Evolutionary conservation across 225 moss, liverwort and hornwort species (phyloP), one percentile per base, ranked within the genome.

Genomic region (Lunularia cruciata): DNA sequence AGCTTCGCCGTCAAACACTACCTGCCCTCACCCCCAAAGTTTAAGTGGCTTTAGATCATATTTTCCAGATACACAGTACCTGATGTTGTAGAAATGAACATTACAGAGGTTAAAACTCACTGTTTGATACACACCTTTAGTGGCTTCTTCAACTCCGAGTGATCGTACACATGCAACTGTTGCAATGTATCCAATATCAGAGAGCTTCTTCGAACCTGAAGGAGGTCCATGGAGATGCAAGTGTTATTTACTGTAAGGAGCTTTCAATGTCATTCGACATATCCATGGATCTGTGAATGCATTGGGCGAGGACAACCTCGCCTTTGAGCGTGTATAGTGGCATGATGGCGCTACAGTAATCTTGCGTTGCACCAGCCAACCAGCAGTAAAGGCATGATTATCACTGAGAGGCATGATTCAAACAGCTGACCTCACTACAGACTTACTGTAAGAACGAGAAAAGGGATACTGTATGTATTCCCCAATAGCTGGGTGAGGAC

Each of bases 1-100:
- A 71, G 82, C 90, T 73, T 90, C 90, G 65, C 86, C 90, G 71
- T 84, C 86, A 77, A 87, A 90, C 42, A 86, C 68, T 39, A 90
- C 87, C 87, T 87, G 72, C 31, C 30, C 20, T 47, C 26, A 60
- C 9, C 26, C 9, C 19, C n/a, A n/a, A n/a, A n/a, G n/a, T n/a
- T n/a, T n/a, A n/a, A n/a, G 23, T 23, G 4, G 28, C n/a, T 38
- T 5, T n/a, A 7, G 1, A 15, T 49, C 28, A 25, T 26, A 33
- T 36, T 53, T 55, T 22, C 10, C 26, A 25, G 56, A 49, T n/a
- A n/a, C n/a, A n/a, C n/a, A n/a, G n/a, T n/a, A n/a, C n/a, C 6
- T 20, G 22, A 20, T 57, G 31, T 27, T 56, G 26, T 56, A 56
- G 9, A n/a, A n/a, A n/a, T n/a, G n/a, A n/a, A n/a, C n/a, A n/a